A percentile compares a stretch with the other conserved stretches of the same genome.
Conservation (phyloP, 1,284 basidiomycete species). For the Rugiboletus extremiorientalis region DNA sequence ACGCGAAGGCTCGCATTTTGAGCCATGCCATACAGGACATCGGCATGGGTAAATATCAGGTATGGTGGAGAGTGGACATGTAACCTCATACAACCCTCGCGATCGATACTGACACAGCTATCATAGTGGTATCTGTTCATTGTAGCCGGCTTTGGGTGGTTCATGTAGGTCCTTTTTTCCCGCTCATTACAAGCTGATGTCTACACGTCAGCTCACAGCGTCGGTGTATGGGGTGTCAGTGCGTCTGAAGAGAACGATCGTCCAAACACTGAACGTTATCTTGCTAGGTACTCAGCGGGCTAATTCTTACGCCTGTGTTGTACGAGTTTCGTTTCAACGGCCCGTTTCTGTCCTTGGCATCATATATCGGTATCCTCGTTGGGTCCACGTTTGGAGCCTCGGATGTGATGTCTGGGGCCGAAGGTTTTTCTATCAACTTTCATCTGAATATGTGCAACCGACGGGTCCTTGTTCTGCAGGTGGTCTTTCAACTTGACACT, state of each 20-base stretch:
- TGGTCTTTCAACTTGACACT: constrained; percentile 67
- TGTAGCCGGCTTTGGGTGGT: constrained; percentile 69
- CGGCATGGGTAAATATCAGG: constrained; percentile 71
- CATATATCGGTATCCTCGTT: constrained; percentile 61
- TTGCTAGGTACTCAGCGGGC: constrained; percentile 47
- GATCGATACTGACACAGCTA: neutral
- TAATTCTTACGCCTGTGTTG: constrained; percentile 56
- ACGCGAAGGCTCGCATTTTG: constrained; percentile 53
- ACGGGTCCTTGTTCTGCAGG: constrained; percentile 21
- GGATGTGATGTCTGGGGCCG: constrained; percentile 67
- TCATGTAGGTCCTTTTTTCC: constrained; percentile 47
- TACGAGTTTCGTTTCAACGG: constrained; percentile 56
- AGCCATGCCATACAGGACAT: constrained; percentile 60
- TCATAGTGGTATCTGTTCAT: constrained; percentile 55
- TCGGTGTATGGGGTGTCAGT: constrained; percentile 50
- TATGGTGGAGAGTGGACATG: constrained; percentile 24
- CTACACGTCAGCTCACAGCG: constrained; percentile 27
- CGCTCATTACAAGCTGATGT: neutral
- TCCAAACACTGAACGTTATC: neutral
- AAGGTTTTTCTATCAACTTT: constrained; percentile 34
- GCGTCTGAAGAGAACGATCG: neutral
- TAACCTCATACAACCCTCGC: neutral
- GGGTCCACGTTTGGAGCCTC: constrained; percentile 63
- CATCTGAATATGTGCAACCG: neutral
- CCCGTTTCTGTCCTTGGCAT: constrained; percentile 57